A percentile compares a stretch with the other conserved stretches of the same genome.
These are phyloP conservation scores for Usnea hakonensis DNA, from an alignment of 495 filamentous ascomycete species.

Conservation along the genomic window DNA sequence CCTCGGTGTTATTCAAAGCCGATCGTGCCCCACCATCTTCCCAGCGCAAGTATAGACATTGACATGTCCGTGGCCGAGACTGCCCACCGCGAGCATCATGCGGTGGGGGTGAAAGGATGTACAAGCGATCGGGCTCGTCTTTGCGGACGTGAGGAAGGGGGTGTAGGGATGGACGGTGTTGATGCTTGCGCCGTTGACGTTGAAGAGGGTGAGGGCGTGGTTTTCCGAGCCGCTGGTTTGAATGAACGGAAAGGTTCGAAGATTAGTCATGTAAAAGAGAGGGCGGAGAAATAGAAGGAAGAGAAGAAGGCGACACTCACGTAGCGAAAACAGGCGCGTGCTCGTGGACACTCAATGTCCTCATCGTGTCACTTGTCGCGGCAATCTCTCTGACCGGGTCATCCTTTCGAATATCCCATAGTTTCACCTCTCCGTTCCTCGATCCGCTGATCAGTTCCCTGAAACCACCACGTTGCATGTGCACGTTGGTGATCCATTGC, in stretches of 20 bases:
- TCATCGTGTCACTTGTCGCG: conserved; percentile 66
- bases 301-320: conserved; percentile 47
- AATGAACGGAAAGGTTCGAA: background rate
- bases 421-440: conserved; percentile 81
- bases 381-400: conserved; percentile 61
- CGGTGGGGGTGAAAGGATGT: conserved; percentile 95
- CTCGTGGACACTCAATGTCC: conserved; percentile 88
- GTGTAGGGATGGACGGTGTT: conserved; percentile 81
- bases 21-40: background rate
- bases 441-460: conserved; percentile 82
- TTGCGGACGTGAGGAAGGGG: conserved; percentile 72
- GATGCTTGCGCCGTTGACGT: conserved; percentile 68
- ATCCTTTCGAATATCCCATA: conserved; percentile 93
- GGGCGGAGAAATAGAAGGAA: background rate
- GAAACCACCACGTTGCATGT: conserved; percentile 93
- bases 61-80: conserved; percentile 61
- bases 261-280: conserved; percentile 2
- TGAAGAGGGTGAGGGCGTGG: conserved; percentile 86
- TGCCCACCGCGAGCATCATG: conserved; percentile 81
- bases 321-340: conserved; percentile 94
- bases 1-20: background rate
- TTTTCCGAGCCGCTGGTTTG: conserved; percentile 72
- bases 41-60: conserved; percentile 57
- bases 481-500: conserved; percentile 89
- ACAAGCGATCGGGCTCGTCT: conserved; percentile 69